Conservation (phyloP, 2,329 filamentous ascomycete genomes). For the Sarocladium brachiariae region DNA sequence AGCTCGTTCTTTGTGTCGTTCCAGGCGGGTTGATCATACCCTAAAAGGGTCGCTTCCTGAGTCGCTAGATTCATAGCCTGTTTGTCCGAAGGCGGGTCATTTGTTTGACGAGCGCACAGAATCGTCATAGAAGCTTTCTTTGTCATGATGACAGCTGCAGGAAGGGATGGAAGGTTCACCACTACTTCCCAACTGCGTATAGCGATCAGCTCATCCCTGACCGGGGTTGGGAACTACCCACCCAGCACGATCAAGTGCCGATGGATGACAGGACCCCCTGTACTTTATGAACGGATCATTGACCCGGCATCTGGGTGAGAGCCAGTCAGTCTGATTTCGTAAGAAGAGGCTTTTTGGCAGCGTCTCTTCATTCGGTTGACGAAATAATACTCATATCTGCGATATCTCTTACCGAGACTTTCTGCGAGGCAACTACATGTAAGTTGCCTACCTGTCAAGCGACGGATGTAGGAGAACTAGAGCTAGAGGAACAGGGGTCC, state of each 20-base stretch:
- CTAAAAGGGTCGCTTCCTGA: neutral
- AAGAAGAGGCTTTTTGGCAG: no score
- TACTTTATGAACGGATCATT: neutral
- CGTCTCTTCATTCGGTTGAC: no score
- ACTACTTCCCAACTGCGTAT: neutral
- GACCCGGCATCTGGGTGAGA: neutral
- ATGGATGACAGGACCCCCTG: neutral
- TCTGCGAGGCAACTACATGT: no score
- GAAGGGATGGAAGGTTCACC: neutral
- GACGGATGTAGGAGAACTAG: no score
- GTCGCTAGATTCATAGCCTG: neutral
- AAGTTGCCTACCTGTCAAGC: no score
- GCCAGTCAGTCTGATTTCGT: neutral
- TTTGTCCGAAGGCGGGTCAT: no score
- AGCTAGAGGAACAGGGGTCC: neutral
- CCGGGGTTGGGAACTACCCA: neutral
- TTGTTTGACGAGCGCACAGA: neutral
- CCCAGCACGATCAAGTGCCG: neutral
- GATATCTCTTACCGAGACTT: no score
- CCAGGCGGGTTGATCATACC: neutral
- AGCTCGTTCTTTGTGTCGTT: no score
- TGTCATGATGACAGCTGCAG: slow-evolving; percentile 7
- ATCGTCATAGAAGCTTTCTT: neutral
- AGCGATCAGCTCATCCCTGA: neutral
- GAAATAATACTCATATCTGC: no score